Base-by-base conservation (phyloP, 2,329 filamentous ascomycete genomes). In the Pseudogymnoascus verrucosus region DNA sequence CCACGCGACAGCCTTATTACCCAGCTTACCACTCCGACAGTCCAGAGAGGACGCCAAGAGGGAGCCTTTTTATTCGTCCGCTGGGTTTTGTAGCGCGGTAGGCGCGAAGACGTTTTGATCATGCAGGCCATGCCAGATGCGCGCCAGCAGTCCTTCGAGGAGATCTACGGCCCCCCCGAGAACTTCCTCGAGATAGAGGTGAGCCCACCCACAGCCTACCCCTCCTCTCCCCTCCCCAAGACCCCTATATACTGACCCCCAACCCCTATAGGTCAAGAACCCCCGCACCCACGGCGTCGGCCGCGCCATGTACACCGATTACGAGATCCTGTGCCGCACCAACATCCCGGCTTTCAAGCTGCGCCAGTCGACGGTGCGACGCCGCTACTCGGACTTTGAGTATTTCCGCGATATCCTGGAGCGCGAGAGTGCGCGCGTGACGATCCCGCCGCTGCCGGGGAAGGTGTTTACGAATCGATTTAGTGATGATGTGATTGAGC, bases 321-420 rank as follows among this genome's bases (percentile, higher is more conserved):
- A 98, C 82, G 93, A 98, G 78, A 97, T 99, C 74, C 84, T 96
- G 71, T 96, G 95, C 81, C 89, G 90, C 72, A 99, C 95, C 78
- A 99, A 99, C 80, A 99, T 99, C 74, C 95, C 95, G 64, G 93
- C 95, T 71, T 99, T 99, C 84, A 98, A 98, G 81, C 87, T 97
- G 71, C 91, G 93, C 69, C 85, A 90, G 75, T 92, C 88, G 68
- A 86, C 87, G 70, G 95, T 99, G 67, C 91, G 93, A 70, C 88
- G 95, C 67, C 91, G 95, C 62, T 99, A 99, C 81, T 95, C 89
- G 64, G 95, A 99, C 77, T 99, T 99, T 76, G 95, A 99, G 79
- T 93, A 96, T 79, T 99, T 99, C 77, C 90, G 95, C 74, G 95
- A 99, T 77, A 96, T 98, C 68, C 85, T 99, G 65, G 95, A 99